Percentiles rank a stretch among this genome's conserved stretches.
Conservation (phyloP, 2,329 filamentous ascomycete species). For the Ophiognomonia clavigignenti-juglandacearum region DNA sequence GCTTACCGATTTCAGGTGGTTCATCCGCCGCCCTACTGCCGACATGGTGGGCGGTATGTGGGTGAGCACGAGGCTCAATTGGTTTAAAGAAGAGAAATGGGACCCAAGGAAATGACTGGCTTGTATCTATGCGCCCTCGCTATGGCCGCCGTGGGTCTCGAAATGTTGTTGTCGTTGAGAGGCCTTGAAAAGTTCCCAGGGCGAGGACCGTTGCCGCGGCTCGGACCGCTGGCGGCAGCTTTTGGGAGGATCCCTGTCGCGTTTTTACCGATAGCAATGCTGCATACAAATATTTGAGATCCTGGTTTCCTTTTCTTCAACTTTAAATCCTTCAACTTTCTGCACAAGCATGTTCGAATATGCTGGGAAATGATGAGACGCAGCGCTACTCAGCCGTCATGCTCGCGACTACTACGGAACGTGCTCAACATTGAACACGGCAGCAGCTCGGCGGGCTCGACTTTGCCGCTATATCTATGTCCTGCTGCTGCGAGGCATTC, state of each 20-base stretch:
- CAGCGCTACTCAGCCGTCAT: slow-evolving; percentile 9
- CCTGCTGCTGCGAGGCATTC: slow-evolving; percentile 10
- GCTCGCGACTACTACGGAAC: slow-evolving; percentile 15
- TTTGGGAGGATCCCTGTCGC: slow-evolving; percentile 3
- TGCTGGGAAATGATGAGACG: slow-evolving; percentile 9
- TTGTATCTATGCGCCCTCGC: too few relatives aligned
- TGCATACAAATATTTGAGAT: too few relatives aligned
- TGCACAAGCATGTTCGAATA: too few relatives aligned
- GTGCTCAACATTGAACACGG: slow-evolving; percentile 9
- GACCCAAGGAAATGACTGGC: too few relatives aligned
- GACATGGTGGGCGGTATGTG: slow-evolving; percentile 26
- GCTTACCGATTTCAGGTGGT: slow-evolving; percentile 67
- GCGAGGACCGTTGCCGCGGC: slow-evolving; percentile 1
- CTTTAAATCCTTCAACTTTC: too few relatives aligned
- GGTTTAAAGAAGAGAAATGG: too few relatives aligned
- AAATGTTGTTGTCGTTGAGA: not conserved
- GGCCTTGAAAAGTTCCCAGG: not conserved
- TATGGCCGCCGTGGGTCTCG: too few relatives aligned
- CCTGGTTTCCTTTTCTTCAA: too few relatives aligned
- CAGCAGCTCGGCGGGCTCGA: slow-evolving; percentile 3
- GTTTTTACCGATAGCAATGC: too few relatives aligned
- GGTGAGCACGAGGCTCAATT: slow-evolving; percentile 10
- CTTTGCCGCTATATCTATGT: slow-evolving; percentile 13
- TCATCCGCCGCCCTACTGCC: slow-evolving; percentile 61
- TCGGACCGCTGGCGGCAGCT: not conserved